Conservation (phyloP, 164 flowering plant genomes). For the Magnolia sinica region DNA sequence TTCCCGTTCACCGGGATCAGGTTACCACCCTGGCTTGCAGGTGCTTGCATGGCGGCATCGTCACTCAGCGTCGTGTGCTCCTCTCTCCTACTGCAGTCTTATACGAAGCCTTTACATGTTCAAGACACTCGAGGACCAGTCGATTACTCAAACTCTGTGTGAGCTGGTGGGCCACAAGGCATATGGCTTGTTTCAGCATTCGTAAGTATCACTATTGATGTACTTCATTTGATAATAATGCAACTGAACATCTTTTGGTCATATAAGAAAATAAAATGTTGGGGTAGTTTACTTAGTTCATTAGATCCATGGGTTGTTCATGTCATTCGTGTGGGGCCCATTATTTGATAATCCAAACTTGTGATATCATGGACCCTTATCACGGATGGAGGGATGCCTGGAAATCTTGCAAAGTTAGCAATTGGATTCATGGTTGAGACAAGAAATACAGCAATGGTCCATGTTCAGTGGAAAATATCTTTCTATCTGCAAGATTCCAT, state of each 20-base stretch:
- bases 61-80: slow-evolving; percentile 91
- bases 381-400: not conserved
- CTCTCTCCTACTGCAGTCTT: slow-evolving; percentile 76
- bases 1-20: slow-evolving; percentile 82
- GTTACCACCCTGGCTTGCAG: slow-evolving; percentile 95
- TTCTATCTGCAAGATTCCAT: too few relatives aligned
- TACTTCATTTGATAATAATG: not conserved
- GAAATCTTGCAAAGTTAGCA: too few relatives aligned
- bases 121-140: slow-evolving; percentile 20
- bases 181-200: not conserved
- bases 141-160: slow-evolving; percentile 21
- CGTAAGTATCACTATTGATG: not conserved
- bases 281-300: not conserved
- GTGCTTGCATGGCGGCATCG: slow-evolving; percentile 97
- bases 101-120: slow-evolving; percentile 69
- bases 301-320: not conserved
- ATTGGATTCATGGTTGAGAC: too few relatives aligned
- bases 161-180: not conserved
- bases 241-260: not conserved
- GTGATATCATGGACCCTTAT: not conserved
- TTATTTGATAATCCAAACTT: not conserved
- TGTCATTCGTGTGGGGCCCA: not conserved
- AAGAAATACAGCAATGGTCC: too few relatives aligned
- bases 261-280: not conserved
- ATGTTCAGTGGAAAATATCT: too few relatives aligned